Conservation (phyloP, 2,329 filamentous ascomycete genomes). For the Penicillium sp. region DNA sequence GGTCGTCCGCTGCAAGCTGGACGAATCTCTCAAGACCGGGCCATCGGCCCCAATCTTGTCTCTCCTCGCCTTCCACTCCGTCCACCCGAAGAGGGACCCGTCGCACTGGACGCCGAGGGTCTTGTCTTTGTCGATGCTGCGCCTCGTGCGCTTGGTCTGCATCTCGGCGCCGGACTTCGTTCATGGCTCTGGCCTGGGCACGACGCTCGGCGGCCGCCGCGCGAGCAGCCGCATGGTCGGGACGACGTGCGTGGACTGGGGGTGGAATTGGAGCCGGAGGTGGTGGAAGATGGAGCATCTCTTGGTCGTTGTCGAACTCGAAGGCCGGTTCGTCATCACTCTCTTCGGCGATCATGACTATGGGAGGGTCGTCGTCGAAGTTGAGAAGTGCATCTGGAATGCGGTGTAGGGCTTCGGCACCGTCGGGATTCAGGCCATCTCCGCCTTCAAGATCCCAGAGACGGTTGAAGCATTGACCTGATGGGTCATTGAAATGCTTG, state of each 20-base stretch:
- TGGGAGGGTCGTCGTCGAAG: constrained; percentile 33
- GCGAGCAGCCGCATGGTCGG: constrained; percentile 36
- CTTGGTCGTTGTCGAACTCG: constrained; percentile 29
- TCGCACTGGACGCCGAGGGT: constrained; percentile 5
- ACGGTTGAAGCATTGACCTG: constrained; percentile 75
- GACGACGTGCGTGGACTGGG: constrained; percentile 32
- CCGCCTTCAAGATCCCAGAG: constrained; percentile 89
- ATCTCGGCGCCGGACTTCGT: constrained; percentile 35
- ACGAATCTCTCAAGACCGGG: constrained; percentile 54
- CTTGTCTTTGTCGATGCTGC: constrained; percentile 10
- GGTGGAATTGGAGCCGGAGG: constrained; percentile 45
- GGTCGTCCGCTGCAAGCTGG: constrained; percentile 54
- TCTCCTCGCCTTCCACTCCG: background rate
- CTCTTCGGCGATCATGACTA: constrained; percentile 15
- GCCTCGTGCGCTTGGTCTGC: constrained; percentile 2
- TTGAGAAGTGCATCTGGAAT: constrained; percentile 43
- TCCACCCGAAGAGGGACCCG: background rate
- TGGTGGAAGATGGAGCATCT: constrained; percentile 34
- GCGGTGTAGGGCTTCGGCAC: constrained; percentile 43
- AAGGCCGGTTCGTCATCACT: constrained; percentile 31
- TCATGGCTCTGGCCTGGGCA: constrained; percentile 42
- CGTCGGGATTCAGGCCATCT: constrained; percentile 57
- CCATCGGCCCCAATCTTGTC: background rate
- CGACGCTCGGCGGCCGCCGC: constrained; percentile 42
- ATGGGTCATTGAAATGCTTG: constrained; percentile 75